Evolutionary conservation across 768 basidiomycete genomes (phyloP), one percentile per base, ranked within the genome.

Genomic region (Dentipellis sp.): DNA sequence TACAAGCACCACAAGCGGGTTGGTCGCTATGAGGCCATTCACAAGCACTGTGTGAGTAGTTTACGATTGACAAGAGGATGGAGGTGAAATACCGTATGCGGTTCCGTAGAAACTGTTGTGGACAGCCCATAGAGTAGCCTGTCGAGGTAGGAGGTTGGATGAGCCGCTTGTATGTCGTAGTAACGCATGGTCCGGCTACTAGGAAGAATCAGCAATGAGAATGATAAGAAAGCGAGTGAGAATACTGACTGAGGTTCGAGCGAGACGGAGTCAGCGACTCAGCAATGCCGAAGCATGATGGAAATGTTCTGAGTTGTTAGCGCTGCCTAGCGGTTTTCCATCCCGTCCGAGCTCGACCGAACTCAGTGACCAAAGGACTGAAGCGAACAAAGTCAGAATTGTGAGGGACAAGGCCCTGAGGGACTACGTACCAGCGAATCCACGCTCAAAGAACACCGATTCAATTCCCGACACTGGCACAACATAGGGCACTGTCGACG

Each of bases 151-250:
- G 49, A 42, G 2, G 64, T 57, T 47, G 54, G 53, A 59, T 63
- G 5, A 58, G 59, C 0, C 58, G 62, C 46, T 65, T 65, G 55
- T 65, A 65, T 56, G 10, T 62, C 62, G 17, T 63, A 63, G 55
- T 61, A 63, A 9, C 62, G 62, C n/a, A 65, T 38, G 23, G 61
- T 65, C 62, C 64, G 29, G 29, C 7, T 16, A 42, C 14, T 7
- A 42, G n/a, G n/a, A n/a, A n/a, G n/a, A n/a, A n/a, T n/a, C n/a
- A n/a, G n/a, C n/a, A n/a, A n/a, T n/a, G n/a, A n/a, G n/a, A n/a
- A n/a, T n/a, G n/a, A n/a, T n/a, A n/a, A n/a, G n/a, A n/a, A n/a
- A n/a, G n/a, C n/a, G n/a, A n/a, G n/a, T n/a, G 19, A 14, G 19
- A 16, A 42, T 12, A 42, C 40, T 12, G 5, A 4, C 19, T 16